Evolutionary conservation across 2,329 filamentous ascomycete genomes (phyloP), one percentile per base, ranked within the genome.

Genomic region (Aureobasidium leucospermi): DNA sequence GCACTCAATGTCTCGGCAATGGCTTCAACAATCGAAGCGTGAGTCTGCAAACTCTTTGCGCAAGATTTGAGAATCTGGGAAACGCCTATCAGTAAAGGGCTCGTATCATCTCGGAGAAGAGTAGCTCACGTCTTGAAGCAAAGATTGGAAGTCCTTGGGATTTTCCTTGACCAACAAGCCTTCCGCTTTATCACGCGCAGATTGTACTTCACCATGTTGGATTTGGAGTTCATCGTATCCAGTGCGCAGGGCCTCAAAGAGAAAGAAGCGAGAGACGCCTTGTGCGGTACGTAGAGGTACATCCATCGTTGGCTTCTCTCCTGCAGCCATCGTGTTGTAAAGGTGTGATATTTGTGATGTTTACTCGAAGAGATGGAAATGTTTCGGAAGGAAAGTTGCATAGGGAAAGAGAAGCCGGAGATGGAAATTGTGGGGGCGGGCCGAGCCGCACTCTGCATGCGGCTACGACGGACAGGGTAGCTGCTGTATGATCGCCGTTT

Each of bases 181-280:
- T 38, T 57, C 41, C 8, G 42, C 45, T 15, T 52, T 38, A 19
- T 57, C 59, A 32, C 59, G 42, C 32, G 53, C 52, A 16, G 29
- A 32, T 7, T 28, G 8, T n/a, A 47, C n/a, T 11, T 31, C 7
- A 8, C 28, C 28, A 11, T 19, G 32, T 38, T 61, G 59, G 11
- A 6, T 16, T 4, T 13, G 36, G 5, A 47, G n/a, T 29, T 41
- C 28, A 4, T 58, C 52, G 19, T 19, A 19, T 6, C 48, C 43
- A 11, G 28, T 38, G 13, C 58, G 48, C 23, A 62, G n/a, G 13
- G 58, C 48, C n/a, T 56, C 52, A 31, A 56, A 45, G 4, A 56
- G 52, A 38, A 48, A 42, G 45, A 60, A 60, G 16, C 41, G n/a
- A 15, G 41, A 56, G 3, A 56, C 52, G 29, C 52, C 39, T n/a